Conservation (phyloP, 495 filamentous ascomycete species). For the Tuber umbilicatum region DNA sequence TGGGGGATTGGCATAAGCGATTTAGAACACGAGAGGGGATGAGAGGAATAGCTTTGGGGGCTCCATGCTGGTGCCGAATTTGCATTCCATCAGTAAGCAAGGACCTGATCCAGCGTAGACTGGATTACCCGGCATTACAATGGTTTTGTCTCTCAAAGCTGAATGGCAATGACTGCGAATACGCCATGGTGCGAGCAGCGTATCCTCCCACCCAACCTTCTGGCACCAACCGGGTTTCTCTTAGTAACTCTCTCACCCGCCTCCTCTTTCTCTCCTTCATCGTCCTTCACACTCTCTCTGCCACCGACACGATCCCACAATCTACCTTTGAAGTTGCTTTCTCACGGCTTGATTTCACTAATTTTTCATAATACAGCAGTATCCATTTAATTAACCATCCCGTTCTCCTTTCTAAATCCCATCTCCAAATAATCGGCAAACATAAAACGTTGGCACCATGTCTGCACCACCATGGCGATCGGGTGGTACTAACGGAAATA, state of each 20-base stretch:
- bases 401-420: neutral
- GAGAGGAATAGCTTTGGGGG: neutral
- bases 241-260: neutral
- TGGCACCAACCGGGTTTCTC: neutral
- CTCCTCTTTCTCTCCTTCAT: neutral
- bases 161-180: neutral
- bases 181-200: neutral
- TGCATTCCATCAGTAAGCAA: neutral
- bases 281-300: neutral
- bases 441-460: slow-evolving; percentile 12
- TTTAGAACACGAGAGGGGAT: too few species aligned
- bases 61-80: neutral
- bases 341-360: slow-evolving; percentile 5
- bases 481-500: slow-evolving; percentile 28
- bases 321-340: neutral
- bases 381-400: slow-evolving; percentile 2
- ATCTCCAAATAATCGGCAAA: neutral
- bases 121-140: too few species aligned
- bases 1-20: too few species aligned
- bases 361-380: slow-evolving; percentile 2
- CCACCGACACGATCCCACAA: neutral
- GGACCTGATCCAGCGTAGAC: neutral
- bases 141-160: neutral
- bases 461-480: slow-evolving; percentile 37
- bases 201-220: neutral